Percentiles rank a stretch among this genome's conserved stretches.
Conservation (phyloP, 2,329 filamentous ascomycete species). For the Talaromyces sp. region DNA sequence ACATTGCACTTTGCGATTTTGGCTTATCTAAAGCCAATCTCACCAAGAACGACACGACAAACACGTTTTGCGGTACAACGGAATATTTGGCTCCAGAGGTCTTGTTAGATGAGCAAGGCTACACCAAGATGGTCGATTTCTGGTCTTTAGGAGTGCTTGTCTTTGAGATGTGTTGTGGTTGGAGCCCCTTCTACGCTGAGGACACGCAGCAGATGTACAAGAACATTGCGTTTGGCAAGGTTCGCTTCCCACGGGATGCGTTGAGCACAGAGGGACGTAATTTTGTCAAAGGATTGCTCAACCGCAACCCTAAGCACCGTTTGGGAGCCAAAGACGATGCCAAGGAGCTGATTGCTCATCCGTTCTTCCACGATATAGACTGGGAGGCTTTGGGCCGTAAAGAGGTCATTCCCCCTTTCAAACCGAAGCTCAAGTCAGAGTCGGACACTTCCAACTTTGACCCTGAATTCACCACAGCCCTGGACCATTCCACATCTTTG, state of each 20-base stretch:
- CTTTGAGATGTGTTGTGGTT: constrained; percentile 99
- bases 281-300: constrained; percentile 95
- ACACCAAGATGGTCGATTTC: constrained; percentile 99
- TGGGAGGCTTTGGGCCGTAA: constrained; percentile 87
- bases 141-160: constrained; percentile 97
- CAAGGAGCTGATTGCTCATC: constrained; percentile 86
- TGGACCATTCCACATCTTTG: constrained; percentile 79
- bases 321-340: constrained; percentile 88
- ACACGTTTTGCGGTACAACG: constrained; percentile 97
- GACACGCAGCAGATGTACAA: constrained; percentile 99
- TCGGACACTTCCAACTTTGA: constrained; percentile 98
- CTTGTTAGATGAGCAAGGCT: constrained; percentile 89
- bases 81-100: constrained; percentile 97
- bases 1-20: constrained; percentile 97
- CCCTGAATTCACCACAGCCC: constrained; percentile 92
- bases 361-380: constrained; percentile 92
- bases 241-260: constrained; percentile 91
- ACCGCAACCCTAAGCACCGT: constrained; percentile 93
- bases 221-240: constrained; percentile 98
- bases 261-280: constrained; percentile 91
- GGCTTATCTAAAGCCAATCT: constrained; percentile 96
- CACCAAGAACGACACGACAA: constrained; percentile 95
- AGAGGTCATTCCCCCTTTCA: constrained; percentile 92
- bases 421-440: constrained; percentile 92
- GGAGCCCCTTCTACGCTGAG: constrained; percentile 98